A percentile compares a stretch with the other conserved stretches of the same genome.
Conservation (phyloP, 2,329 filamentous ascomycete genomes). For the Setomelanomma holmii region DNA sequence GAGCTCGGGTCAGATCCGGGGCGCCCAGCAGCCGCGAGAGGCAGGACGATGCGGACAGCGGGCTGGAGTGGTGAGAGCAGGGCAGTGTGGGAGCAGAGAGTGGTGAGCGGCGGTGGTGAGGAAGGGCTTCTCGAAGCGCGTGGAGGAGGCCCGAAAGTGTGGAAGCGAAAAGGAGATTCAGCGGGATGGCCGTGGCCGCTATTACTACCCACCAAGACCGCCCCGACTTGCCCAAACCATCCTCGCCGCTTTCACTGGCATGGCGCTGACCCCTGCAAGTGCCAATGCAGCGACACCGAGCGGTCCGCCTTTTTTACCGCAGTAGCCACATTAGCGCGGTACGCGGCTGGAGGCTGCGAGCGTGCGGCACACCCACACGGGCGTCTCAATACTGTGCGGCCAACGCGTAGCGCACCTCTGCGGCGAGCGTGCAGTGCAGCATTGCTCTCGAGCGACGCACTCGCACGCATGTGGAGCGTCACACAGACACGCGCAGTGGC, state of each 20-base stretch:
- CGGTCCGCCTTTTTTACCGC: slow-evolving; percentile 9
- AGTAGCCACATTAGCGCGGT: slow-evolving; percentile 24
- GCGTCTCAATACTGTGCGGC: not conserved
- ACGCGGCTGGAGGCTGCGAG: slow-evolving; percentile 16
- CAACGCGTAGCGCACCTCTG: not conserved
- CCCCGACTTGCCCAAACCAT: slow-evolving; percentile 26
- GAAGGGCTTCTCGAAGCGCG: slow-evolving; percentile 41
- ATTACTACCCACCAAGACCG: slow-evolving; percentile 37
- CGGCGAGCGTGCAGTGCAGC: not conserved
- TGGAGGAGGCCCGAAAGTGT: slow-evolving; percentile 40
- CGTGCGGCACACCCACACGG: slow-evolving; percentile 6
- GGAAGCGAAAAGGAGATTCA: slow-evolving; percentile 46
- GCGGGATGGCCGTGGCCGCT: slow-evolving; percentile 38
- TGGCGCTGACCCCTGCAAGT: slow-evolving; percentile 26
- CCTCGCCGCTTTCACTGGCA: slow-evolving; percentile 33
- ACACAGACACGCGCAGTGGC: not conserved
- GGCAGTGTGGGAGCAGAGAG: slow-evolving; percentile 2
- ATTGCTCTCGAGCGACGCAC: not conserved
- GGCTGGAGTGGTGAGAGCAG: slow-evolving; percentile 3
- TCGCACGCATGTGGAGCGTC: too few relatives aligned
- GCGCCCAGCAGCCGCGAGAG: slow-evolving; percentile 9
- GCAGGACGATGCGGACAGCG: slow-evolving; percentile 1
- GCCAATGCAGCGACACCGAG: slow-evolving; percentile 27
- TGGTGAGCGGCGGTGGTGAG: slow-evolving; percentile 16
- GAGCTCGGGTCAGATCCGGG: not conserved